A percentile compares a stretch with the other conserved stretches of the same genome.
phyloP scores from a whole-genome alignment of 192 early-diverging fungal genomes.

The Thamnidium elegans region DNA sequence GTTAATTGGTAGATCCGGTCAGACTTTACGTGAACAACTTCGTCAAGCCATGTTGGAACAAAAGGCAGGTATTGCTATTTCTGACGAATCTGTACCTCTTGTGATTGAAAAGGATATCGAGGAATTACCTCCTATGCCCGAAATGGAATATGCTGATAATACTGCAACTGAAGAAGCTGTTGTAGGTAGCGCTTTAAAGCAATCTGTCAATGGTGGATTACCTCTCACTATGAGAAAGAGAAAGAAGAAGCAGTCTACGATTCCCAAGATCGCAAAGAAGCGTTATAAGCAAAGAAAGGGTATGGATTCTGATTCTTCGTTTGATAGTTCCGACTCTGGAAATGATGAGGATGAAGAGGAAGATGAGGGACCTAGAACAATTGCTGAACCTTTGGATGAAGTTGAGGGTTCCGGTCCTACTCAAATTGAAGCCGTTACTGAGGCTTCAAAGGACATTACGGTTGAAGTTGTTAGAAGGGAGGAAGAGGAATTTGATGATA shows the following conservation, averaged over 20 bases:
- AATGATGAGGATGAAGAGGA: slow-evolving; percentile 41
- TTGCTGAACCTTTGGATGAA: slow-evolving; percentile 41
- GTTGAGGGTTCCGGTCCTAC: slow-evolving; percentile 28
- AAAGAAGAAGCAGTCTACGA: slow-evolving; percentile 51
- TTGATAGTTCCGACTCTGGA: slow-evolving; percentile 73
- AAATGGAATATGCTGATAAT: neutral
- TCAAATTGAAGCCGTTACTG: slow-evolving; percentile 30
- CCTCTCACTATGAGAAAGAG: slow-evolving; percentile 45
- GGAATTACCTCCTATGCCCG: neutral
- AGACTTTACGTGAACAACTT: slow-evolving; percentile 67
- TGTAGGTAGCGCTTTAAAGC: slow-evolving; percentile 49
- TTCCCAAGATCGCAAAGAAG: slow-evolving; percentile 31
- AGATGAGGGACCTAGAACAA: slow-evolving; percentile 29
- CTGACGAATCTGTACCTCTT: slow-evolving; percentile 56
- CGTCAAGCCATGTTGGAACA: slow-evolving; percentile 63
- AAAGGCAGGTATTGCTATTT: slow-evolving; percentile 56
- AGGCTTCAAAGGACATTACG: slow-evolving; percentile 32
- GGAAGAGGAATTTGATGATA: slow-evolving; percentile 35
- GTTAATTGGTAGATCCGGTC: slow-evolving; percentile 57
- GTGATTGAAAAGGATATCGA: slow-evolving; percentile 46
- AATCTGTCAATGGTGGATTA: slow-evolving; percentile 37
- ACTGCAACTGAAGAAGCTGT: slow-evolving; percentile 20
- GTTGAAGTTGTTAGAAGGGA: slow-evolving; percentile 5
- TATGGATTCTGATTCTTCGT: slow-evolving; percentile 52
- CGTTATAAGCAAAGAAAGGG: slow-evolving; percentile 30